Evolutionary conservation across 306 rosid genomes (phyloP).

Genomic region (Citrullus colocynthis): DNA sequence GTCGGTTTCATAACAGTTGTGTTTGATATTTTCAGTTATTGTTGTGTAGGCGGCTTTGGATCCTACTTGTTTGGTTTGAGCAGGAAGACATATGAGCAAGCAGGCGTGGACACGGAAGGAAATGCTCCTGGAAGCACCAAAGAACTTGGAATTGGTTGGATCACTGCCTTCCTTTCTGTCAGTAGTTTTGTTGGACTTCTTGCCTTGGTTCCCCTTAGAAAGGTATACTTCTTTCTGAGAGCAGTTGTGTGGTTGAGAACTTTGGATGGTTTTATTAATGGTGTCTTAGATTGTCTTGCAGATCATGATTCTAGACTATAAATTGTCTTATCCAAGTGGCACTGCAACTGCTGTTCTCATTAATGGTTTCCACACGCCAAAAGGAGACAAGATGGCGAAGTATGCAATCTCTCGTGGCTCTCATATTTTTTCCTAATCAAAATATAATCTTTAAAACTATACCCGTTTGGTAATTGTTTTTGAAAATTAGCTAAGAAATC

Average conservation of each 20-base stretch:
- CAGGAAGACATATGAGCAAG: conserved; percentile 68
- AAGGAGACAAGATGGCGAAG: conserved; percentile 83
- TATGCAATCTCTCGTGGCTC: conserved; percentile 16
- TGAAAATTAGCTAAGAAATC: too few relatives aligned
- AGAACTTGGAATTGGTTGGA: conserved; percentile 91
- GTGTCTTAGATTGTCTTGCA: conserved; percentile 27
- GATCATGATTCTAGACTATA: conserved; percentile 95
- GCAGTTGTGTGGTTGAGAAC: neutral
- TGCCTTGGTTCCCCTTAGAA: conserved; percentile 89
- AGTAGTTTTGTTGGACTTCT: conserved; percentile 85
- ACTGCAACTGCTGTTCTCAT: conserved; percentile 99
- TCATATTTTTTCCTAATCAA: neutral
- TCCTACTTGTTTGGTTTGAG: conserved; percentile 84
- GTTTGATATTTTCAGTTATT: neutral
- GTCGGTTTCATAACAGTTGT: neutral
- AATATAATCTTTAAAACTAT: neutral
- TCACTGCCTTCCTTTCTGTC: conserved; percentile 82
- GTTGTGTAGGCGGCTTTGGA: conserved; percentile 80
- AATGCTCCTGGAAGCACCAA: conserved; percentile 67
- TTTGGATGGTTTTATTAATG: neutral
- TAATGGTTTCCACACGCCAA: conserved; percentile 87
- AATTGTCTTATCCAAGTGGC: conserved; percentile 85
- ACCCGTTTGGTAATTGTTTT: too few relatives aligned
- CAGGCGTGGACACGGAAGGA: conserved; percentile 66
- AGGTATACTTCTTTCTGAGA: conserved; percentile 30